Percentiles rank a stretch among this genome's conserved stretches.
Conservation (phyloP, 768 basidiomycete species). For the Termitomyces sp. region DNA sequence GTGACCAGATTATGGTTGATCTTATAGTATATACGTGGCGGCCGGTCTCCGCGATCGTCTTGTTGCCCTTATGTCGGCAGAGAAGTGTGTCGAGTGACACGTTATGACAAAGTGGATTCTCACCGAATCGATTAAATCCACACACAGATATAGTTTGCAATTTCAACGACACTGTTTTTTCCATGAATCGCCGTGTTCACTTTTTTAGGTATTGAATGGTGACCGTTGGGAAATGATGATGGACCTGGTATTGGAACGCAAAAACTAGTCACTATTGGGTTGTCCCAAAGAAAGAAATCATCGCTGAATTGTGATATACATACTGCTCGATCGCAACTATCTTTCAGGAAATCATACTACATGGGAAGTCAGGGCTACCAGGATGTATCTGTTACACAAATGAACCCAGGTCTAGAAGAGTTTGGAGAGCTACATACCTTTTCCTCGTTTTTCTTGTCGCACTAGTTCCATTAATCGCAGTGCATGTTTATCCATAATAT, state of each 20-base stretch:
- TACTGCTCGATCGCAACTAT: background rate
- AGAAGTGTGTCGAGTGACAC: background rate
- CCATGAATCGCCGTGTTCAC: background rate
- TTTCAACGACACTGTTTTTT: background rate
- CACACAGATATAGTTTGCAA: background rate
- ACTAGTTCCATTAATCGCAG: slow-evolving; percentile 51
- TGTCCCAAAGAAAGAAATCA: background rate
- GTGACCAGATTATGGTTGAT: background rate
- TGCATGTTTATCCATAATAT: slow-evolving; percentile 80
- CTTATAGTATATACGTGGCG: no score
- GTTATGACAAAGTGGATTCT: no score
- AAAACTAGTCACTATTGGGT: background rate
- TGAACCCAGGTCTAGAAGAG: background rate
- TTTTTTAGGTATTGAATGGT: background rate
- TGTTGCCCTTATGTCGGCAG: background rate
- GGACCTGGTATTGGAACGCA: background rate
- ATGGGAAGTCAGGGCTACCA: slow-evolving; percentile 20
- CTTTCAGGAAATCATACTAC: background rate
- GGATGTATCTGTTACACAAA: slow-evolving; percentile 20
- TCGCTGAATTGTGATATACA: background rate
- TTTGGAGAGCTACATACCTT: slow-evolving; percentile 23
- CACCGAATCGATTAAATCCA: background rate
- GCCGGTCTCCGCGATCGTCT: background rate
- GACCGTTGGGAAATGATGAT: background rate
- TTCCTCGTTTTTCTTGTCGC: slow-evolving; percentile 41